phyloP scores from a whole-genome alignment of 1,284 basidiomycete genomes.

The Microbotryum lychnidis-dioicae region DNA sequence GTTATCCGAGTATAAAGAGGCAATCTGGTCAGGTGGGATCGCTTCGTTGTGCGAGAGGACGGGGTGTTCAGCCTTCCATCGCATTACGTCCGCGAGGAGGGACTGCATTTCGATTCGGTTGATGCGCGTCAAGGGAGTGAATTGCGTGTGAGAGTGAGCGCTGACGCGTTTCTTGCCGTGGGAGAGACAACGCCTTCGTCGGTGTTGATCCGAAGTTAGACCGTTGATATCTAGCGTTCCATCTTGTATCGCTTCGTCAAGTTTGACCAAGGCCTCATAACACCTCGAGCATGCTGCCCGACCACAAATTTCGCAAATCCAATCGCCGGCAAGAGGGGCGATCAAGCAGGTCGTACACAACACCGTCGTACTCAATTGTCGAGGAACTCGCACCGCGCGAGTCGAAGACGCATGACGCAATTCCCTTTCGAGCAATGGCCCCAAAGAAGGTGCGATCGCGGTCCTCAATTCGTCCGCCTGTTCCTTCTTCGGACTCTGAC shows the following conservation, averaged over 20 bases:
- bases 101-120: slow-evolving; percentile 5
- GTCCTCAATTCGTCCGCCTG: slow-evolving; percentile 37
- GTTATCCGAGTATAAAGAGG: not conserved
- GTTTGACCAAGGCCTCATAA: slow-evolving; percentile 49
- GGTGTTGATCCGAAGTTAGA: slow-evolving; percentile 5
- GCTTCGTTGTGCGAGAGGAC: slow-evolving; percentile 1
- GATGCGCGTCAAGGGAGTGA: slow-evolving; percentile 10
- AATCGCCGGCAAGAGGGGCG: slow-evolving; percentile 78
- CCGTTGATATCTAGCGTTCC: not conserved
- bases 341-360: slow-evolving; percentile 44
- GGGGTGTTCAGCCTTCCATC: slow-evolving; percentile 8
- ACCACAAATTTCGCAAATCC: slow-evolving; percentile 80
- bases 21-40: slow-evolving; percentile 4
- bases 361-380: slow-evolving; percentile 54
- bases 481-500: slow-evolving; percentile 26
- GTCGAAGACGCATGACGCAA: slow-evolving; percentile 55
- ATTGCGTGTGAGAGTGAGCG: slow-evolving; percentile 1
- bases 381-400: slow-evolving; percentile 59
- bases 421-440: slow-evolving; percentile 62
- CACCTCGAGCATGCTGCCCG: slow-evolving; percentile 81
- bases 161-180: slow-evolving; percentile 16
- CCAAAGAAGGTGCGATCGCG: slow-evolving; percentile 60
- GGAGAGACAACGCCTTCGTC: slow-evolving; percentile 20
- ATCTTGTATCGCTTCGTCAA: slow-evolving; percentile 39
- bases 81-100: not conserved